phyloP scores from a whole-genome alignment of 805 yeast genomes.

The Suhomyces prunicola region DNA sequence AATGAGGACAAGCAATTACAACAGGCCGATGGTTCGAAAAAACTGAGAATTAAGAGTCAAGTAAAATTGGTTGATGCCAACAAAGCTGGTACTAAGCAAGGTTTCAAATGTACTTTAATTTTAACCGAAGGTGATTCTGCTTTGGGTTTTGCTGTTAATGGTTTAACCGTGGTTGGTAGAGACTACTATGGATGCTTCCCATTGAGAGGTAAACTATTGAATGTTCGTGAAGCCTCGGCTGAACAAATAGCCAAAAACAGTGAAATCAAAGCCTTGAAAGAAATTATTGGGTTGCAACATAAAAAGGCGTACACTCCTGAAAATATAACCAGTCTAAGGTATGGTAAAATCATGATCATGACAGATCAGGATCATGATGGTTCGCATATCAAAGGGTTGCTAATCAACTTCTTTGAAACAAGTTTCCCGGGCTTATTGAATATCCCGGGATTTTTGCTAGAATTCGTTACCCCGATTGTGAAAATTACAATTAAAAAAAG shows the following conservation, averaged over 20 bases:
- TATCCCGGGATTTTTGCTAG: conserved; percentile 87
- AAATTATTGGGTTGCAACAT: conserved; percentile 94
- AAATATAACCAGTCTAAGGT: conserved; percentile 71
- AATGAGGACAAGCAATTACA: conserved; percentile 86
- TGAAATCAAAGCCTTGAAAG: conserved; percentile 92
- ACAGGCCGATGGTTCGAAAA: conserved; percentile 84
- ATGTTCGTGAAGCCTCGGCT: conserved; percentile 95
- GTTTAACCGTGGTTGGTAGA: conserved; percentile 91
- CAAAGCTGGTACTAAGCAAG: conserved; percentile 91
- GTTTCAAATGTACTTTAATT: conserved; percentile 87
- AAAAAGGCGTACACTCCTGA: conserved; percentile 67
- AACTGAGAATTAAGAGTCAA: conserved; percentile 81
- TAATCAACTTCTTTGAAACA: conserved; percentile 88
- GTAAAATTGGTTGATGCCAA: conserved; percentile 94
- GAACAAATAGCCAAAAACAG: conserved; percentile 91
- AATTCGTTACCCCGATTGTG: conserved; percentile 94
- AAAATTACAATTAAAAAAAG: conserved; percentile 71
- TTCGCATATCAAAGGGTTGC: conserved; percentile 92
- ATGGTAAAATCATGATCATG: conserved; percentile 98
- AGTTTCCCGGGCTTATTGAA: conserved; percentile 91
- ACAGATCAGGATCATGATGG: conserved; percentile 99
- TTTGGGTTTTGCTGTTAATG: conserved; percentile 84
- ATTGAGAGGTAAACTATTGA: conserved; percentile 87
- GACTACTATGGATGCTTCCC: conserved; percentile 96
- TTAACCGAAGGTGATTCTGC: conserved; percentile 98